Evolutionary conservation across 1,284 basidiomycete genomes (phyloP).

Genomic region (Tetrapyrgos nigripes): DNA sequence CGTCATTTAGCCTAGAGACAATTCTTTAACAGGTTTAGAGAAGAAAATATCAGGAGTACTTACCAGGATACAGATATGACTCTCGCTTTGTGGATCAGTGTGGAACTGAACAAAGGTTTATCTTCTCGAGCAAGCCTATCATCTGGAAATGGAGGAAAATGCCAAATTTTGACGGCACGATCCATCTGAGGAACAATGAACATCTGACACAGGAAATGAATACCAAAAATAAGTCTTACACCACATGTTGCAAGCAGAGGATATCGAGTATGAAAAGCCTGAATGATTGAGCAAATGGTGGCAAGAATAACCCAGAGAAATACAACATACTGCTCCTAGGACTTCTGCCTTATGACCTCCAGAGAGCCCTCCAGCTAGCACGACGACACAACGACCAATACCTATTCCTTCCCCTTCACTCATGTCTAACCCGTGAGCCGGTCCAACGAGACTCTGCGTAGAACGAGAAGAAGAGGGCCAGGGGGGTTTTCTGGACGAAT

Average conservation of each 20-base stretch:
- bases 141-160: slow-evolving; percentile 39
- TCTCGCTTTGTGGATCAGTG: slow-evolving; percentile 67
- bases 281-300: slow-evolving; percentile 1
- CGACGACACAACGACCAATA: slow-evolving; percentile 63
- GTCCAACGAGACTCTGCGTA: slow-evolving; percentile 57
- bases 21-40: neutral
- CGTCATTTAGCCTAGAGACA: slow-evolving; percentile 58
- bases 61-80: slow-evolving; percentile 71
- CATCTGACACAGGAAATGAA: slow-evolving; percentile 5
- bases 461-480: slow-evolving; percentile 58
- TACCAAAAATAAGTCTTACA: slow-evolving; percentile 43
- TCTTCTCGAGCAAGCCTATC: slow-evolving; percentile 62
- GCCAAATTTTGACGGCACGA: slow-evolving; percentile 76
- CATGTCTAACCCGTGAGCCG: slow-evolving; percentile 72
- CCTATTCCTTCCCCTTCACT: slow-evolving; percentile 64
- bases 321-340: slow-evolving; percentile 58
- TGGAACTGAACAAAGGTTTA: slow-evolving; percentile 75
- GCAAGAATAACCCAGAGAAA: neutral
- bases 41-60: slow-evolving; percentile 10
- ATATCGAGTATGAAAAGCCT: slow-evolving; percentile 70
- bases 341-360: slow-evolving; percentile 76
- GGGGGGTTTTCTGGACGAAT: slow-evolving; percentile 53
- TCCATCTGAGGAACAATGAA: slow-evolving; percentile 57
- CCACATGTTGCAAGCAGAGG: slow-evolving; percentile 78
- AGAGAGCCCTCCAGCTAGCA: slow-evolving; percentile 70